Evolutionary conservation across 352 stramenopile genomes (phyloP), one percentile per base, ranked within the genome.

Genomic region (Globisporangium splendens): DNA sequence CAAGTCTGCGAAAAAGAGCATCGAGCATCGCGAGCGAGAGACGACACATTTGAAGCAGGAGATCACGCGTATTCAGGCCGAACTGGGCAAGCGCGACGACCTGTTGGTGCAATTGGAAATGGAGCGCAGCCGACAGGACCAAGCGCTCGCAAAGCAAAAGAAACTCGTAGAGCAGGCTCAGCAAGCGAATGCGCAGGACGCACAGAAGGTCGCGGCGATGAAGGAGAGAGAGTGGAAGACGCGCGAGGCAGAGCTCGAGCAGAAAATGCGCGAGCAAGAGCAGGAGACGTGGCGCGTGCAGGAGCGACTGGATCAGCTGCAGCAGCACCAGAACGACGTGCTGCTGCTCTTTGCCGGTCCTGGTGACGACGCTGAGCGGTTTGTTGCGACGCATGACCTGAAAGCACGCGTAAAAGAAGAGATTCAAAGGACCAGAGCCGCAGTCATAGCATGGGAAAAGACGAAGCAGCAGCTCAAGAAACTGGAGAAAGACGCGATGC

Each of bases 241-340:
- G 48, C 61, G 61, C 15, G 62, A 77, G 53, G 62, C 59, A 39
- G 57, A 51, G 22, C 55, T 75, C 0, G 64, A 73, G 54, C 55
- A 68, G 17, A 53, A 73, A 8, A 33, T 72, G 12, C 51, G 56
- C n/a, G 42, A 52, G 21, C 35, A 56, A 35, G 61, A 73, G 46
- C 50, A 63, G 35, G 57, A 74, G 55, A 62, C 43, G n/a, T 43
- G 49, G 2, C 20, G 24, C 2, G 38, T 53, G 5, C 63, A 58
- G 8, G 38, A 51, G 0, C 54, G 77, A 21, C 33, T 80, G 4
- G 49, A 59, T 5, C 33, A 56, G 17, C 39, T 76, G 57, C 57
- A 68, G 24, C 42, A 62, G 31, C 66, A 77, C 24, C 72, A 86
- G 8, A 50, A 68, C 7, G 73, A 88, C 14, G 50, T 88, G 46